Percentiles rank a stretch among this genome's conserved stretches.
phyloP scores from a whole-genome alignment of 495 filamentous ascomycete species.

The Tuber brumale region DNA sequence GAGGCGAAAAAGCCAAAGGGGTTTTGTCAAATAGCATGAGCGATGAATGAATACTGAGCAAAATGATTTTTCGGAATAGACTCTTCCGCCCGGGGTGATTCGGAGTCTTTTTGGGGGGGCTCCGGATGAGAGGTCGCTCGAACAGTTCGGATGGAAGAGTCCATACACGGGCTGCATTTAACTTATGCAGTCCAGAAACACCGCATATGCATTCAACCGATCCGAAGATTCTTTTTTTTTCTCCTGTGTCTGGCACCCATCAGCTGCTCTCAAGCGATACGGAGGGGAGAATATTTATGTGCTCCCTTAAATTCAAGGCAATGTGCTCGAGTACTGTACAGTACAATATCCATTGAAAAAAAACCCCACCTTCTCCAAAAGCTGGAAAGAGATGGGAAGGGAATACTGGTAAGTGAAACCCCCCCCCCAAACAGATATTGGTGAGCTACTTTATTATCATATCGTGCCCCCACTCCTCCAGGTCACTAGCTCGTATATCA shows the following conservation, averaged over 20 bases:
- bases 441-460: neutral
- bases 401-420: neutral
- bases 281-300: neutral
- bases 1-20: neutral
- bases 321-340: no score
- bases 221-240: neutral
- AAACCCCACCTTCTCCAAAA: neutral
- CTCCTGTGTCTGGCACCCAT: neutral
- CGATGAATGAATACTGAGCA: slow-evolving; percentile 2
- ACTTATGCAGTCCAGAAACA: neutral
- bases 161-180: neutral
- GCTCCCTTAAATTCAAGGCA: neutral
- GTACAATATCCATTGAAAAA: neutral
- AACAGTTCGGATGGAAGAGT: neutral
- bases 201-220: neutral
- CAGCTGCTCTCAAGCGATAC: neutral
- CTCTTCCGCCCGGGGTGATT: neutral
- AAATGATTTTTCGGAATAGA: neutral
- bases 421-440: neutral
- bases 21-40: neutral
- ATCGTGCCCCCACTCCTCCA: neutral
- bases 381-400: neutral
- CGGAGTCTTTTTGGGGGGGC: neutral
- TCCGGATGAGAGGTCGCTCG: neutral
- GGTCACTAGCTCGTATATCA: neutral